Evolutionary conservation across 768 basidiomycete species (phyloP).

Genomic region (Russula sp.): DNA sequence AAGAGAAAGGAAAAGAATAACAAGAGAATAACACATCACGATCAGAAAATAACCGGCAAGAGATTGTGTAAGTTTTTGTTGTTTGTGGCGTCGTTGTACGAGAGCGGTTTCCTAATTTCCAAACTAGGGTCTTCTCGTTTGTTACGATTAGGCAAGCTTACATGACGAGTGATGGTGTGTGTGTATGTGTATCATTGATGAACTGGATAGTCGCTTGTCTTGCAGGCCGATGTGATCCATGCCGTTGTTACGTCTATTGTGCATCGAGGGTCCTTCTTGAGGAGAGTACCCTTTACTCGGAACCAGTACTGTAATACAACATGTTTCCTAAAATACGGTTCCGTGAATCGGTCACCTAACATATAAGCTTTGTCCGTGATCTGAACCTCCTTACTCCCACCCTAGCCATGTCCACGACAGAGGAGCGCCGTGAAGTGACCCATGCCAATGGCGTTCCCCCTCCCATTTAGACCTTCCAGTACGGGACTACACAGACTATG

Average conservation of each 20-base stretch:
- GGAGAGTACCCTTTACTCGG: neutral
- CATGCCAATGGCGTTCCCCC: conserved; percentile 40
- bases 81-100: too few relatives aligned
- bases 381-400: neutral
- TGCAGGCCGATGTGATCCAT: neutral
- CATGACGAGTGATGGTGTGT: neutral
- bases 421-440: conserved; percentile 27
- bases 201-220: neutral
- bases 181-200: neutral
- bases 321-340: neutral
- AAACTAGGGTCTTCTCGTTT: conserved; percentile 18
- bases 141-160: neutral
- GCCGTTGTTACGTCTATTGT: neutral
- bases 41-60: neutral
- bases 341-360: neutral
- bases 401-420: conserved; percentile 12
- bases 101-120: neutral
- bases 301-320: too few relatives aligned
- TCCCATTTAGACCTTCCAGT: conserved; percentile 45
- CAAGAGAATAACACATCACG: neutral
- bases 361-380: neutral
- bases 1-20: neutral
- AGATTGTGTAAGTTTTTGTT: conserved; percentile 9
- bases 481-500: conserved; percentile 19
- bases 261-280: neutral